Base-by-base conservation (phyloP, 768 basidiomycete genomes). In the Leccinum imitatum region DNA sequence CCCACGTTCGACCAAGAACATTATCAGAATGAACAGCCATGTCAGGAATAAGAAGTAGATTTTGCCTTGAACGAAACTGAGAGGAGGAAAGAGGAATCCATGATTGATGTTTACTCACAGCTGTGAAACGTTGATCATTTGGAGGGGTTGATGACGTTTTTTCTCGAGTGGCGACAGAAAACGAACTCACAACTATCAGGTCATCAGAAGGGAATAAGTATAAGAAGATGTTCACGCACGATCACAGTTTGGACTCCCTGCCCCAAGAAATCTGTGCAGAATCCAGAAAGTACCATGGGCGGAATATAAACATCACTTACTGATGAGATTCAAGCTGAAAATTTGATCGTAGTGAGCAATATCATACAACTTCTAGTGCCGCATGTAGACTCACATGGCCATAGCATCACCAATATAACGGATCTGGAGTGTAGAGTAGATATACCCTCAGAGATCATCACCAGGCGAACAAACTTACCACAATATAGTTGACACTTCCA, bases 401-500 rank as follows among this genome's bases (percentile, higher is more conserved):
- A 63, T 35, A 4, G 48, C 57, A 44, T 63, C 57, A 47, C 63
- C 63, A 7, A 63, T 48, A 9, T 63, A 63, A 8, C 57, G 63
- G 25, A 62, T 62, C 63, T 64, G 33, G 9, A 47, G 5, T 44
- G 5, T 27, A 13, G 30, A 5, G 17, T 23, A 17, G 14, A 44
- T 54, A 11, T 21, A 13, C 3, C n/a, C 54, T 30, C 3, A 46
- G 15, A 21, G 21, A 4, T 35, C 5, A 56, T 2, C 19, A 25
- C 27, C 23, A 46, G 17, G 44, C 9, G 10, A 8, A 33, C 1
- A n/a, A 13, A 35, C 33, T 6, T 14, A 53, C 52, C 52, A 53
- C 3, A 9, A 68, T 19, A 55, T 69, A 69, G 19, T 23, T 57
- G 15, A 70, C 55, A 30, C 58, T 65, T 53, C 68, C 69, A 25